A percentile compares a stretch with the other conserved stretches of the same genome.
These are phyloP conservation scores for Sporothrix phasma DNA, from an alignment of 2,329 filamentous ascomycete genomes.

Conservation along the genomic window DNA sequence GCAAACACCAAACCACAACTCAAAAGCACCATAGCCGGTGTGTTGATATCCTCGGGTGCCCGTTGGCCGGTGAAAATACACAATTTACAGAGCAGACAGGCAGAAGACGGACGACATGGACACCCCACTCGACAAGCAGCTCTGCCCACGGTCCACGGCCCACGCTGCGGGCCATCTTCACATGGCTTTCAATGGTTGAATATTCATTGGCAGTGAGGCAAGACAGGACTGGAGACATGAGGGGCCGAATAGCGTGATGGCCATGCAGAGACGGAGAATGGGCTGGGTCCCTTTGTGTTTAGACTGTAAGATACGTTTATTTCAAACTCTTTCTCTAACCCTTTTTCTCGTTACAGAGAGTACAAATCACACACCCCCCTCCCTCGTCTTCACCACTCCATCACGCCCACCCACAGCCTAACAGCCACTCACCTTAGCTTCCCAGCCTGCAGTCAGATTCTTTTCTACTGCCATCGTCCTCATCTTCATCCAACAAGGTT, in stretches of 20 bases:
- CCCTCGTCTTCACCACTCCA: too few species aligned
- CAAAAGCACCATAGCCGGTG: not conserved
- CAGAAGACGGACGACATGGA: too few species aligned
- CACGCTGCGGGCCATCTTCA: too few species aligned
- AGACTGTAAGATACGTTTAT: too few species aligned
- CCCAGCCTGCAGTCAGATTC: not conserved
- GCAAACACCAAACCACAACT: not conserved
- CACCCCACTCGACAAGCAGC: too few species aligned
- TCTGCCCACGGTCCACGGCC: not conserved
- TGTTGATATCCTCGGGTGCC: constrained; percentile 5
- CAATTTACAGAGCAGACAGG: too few species aligned
- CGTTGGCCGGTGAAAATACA: not conserved
- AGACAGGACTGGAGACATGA: not conserved
- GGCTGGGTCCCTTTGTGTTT: too few species aligned
- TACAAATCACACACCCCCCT: too few species aligned
- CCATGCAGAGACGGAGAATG: not conserved
- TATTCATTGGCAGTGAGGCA: not conserved
- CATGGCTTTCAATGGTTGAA: not conserved
- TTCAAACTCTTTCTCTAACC: too few species aligned
- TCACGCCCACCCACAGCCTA: too few species aligned
- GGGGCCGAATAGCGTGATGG: not conserved
- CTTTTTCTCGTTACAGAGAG: too few species aligned
- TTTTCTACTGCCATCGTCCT: not conserved
- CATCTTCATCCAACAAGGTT: not conserved
- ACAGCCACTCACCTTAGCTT: too few species aligned